Evolutionary conservation across 2,329 filamentous ascomycete genomes (phyloP).

Genomic region (Xylaria sp.): DNA sequence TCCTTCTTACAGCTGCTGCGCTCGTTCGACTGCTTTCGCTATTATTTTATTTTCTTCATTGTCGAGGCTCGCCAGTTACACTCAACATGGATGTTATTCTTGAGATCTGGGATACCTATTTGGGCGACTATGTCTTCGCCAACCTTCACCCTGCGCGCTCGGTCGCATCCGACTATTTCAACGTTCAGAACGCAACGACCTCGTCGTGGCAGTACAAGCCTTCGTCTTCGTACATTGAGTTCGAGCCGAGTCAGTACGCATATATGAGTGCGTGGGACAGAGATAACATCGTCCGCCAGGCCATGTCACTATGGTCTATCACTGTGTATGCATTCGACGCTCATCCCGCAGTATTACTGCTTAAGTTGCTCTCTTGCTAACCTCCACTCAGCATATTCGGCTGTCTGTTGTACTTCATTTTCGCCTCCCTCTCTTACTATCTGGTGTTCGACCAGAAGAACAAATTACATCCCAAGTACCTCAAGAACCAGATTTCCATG

Average conservation of each 20-base stretch:
- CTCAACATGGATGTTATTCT: constrained; percentile 89
- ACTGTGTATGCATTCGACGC: constrained; percentile 73
- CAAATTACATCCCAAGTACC: constrained; percentile 89
- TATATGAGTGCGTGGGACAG: constrained; percentile 82
- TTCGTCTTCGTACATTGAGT: constrained; percentile 73
- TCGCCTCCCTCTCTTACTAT: constrained; percentile 83
- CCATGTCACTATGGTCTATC: constrained; percentile 80
- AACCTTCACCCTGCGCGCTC: constrained; percentile 70
- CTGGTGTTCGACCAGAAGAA: constrained; percentile 94
- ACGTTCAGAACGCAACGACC: constrained; percentile 59
- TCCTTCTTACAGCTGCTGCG: constrained; percentile 3
- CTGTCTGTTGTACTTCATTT: constrained; percentile 83
- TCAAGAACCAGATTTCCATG: constrained; percentile 89
- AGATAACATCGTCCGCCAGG: constrained; percentile 81
- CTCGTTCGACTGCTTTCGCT: background rate
- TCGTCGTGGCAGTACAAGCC: constrained; percentile 77
- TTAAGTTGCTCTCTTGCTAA: constrained; percentile 30
- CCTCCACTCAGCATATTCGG: constrained; percentile 78
- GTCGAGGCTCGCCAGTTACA: constrained; percentile 18
- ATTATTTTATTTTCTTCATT: constrained; percentile 5
- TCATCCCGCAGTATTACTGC: background rate
- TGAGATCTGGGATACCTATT: constrained; percentile 82
- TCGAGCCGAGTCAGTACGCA: constrained; percentile 79
- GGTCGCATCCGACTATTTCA: constrained; percentile 59
- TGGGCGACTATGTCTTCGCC: constrained; percentile 84